phyloP scores from a whole-genome alignment of 1,139 yeast genomes.

The Hanseniaspora uvarum region DNA sequence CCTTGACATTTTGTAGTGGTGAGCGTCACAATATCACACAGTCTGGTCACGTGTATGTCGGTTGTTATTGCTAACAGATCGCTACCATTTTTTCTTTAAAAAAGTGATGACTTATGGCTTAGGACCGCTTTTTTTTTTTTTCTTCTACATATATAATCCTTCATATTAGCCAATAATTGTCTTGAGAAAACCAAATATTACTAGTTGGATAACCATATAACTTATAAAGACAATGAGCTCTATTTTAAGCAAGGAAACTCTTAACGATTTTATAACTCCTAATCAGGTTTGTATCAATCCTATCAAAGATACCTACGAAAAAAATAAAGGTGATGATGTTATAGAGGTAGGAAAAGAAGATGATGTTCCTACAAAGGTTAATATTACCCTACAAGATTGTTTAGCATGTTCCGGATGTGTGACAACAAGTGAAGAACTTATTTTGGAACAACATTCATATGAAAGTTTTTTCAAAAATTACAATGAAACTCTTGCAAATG shows the following conservation, averaged over 20 bases:
- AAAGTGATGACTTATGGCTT: neutral
- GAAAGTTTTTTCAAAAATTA: slow-evolving; percentile 60
- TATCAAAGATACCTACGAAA: slow-evolving; percentile 49
- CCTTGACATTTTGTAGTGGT: neutral
- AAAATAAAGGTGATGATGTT: slow-evolving; percentile 50
- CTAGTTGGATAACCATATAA: neutral
- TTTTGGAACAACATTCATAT: slow-evolving; percentile 85
- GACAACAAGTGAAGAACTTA: slow-evolving; percentile 88
- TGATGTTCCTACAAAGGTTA: slow-evolving; percentile 47
- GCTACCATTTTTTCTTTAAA: too few relatives aligned
- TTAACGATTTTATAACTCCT: slow-evolving; percentile 89
- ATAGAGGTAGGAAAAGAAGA: slow-evolving; percentile 57
- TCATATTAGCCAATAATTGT: neutral
- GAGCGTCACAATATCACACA: neutral
- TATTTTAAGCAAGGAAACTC: slow-evolving; percentile 72
- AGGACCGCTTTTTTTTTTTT: neutral
- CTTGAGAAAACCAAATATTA: neutral
- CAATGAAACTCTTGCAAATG: slow-evolving; percentile 19
- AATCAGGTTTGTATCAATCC: slow-evolving; percentile 94
- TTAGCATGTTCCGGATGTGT: slow-evolving; percentile 96
- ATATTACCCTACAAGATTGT: slow-evolving; percentile 83
- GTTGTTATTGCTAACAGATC: too few relatives aligned
- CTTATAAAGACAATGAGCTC: slow-evolving; percentile 58
- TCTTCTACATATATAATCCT: too few relatives aligned
- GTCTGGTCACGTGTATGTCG: neutral